Base-by-base conservation (phyloP, 2,329 filamentous ascomycete genomes). In the Colletotrichum horii region DNA sequence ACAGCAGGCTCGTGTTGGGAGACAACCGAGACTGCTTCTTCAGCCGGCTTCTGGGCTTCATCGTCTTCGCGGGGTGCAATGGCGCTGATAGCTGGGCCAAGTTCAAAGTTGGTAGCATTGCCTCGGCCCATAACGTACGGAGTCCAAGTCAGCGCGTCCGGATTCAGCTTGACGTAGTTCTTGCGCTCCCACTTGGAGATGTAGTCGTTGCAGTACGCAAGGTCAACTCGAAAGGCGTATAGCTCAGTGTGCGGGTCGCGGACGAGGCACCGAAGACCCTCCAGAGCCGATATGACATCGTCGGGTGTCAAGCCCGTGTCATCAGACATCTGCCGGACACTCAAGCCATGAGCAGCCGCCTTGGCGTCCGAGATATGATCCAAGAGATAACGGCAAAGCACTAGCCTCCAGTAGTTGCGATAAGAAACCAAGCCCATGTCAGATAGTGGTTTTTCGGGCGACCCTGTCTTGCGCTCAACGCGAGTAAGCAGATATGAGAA, bases 381-480 rank as follows among this genome's bases (percentile, higher is more conserved):
- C 48, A 96, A 87, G 8, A 99, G 89, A 79, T 98, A 95, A 77
- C 94, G 94, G 82, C 96, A 98, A 70, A 99, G 87, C 4, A 98
- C 90, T 12, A 98, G 88, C 24, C 97, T 93, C 97, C 97, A 99
- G 84, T 99, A 99, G 80, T 98, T 98, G 60, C 97, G 93, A 83
- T 99, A 99, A 3, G 96, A 98, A 6, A 98, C 96, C 52, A 99
- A 86, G 4, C 97, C 97, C 95, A 99, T 98, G 82, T 99, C 97
- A 0, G 97, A 98, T 5, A 99, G 89, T 0, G 97, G 97, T 84
- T 99, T 99, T 83, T 99, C 97, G 0, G 97, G 97, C 2, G 96
- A 98, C 12, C 97, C 97, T 1, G 96, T 97, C 84, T 98, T 98
- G 80, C 93, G 91, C 85, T 99, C 97, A 1, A 97, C 95, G 67